These are phyloP conservation scores for Boletus holoroseus DNA, from an alignment of 1,284 basidiomycete genomes.

Conservation along the genomic window DNA sequence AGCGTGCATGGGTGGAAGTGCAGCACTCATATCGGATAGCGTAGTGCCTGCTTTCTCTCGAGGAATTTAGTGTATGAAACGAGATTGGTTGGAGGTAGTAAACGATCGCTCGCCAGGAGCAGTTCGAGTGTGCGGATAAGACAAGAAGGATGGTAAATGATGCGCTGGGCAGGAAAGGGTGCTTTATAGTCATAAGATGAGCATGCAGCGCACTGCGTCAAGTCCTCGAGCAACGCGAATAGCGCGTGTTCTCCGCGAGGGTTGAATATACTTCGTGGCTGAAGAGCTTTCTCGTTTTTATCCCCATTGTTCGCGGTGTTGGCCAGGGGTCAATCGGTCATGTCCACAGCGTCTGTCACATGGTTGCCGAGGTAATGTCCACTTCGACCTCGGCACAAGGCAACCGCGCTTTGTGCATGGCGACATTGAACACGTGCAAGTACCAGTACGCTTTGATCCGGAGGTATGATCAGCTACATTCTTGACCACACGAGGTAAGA, in stretches of 20 bases:
- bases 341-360: background rate
- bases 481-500: conserved; percentile 19
- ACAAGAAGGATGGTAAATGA: conserved; percentile 21
- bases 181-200: conserved; percentile 25
- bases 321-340: background rate
- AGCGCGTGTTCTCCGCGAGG: conserved; percentile 33
- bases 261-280: conserved; percentile 16
- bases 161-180: conserved; percentile 1
- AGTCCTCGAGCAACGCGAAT: conserved; percentile 23
- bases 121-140: conserved; percentile 26
- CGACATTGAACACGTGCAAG: conserved; percentile 16
- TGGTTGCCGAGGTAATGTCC: conserved; percentile 16
- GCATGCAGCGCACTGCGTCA: conserved; percentile 11
- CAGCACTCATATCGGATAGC: conserved; percentile 35
- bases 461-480: conserved; percentile 11
- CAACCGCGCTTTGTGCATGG: conserved; percentile 7
- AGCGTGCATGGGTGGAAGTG: conserved; percentile 42
- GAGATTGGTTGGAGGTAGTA: conserved; percentile 3
- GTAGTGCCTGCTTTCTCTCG: conserved; percentile 4
- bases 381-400: conserved; percentile 19
- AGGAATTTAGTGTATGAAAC: conserved; percentile 9
- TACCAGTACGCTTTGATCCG: conserved; percentile 20
- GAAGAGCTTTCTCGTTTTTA: conserved; percentile 5
- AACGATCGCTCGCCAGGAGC: conserved; percentile 31
- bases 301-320: conserved; percentile 13